Evolutionary conservation across 2,329 filamentous ascomycete genomes (phyloP), one percentile per base, ranked within the genome.

Genomic region (Neurospora crassa): DNA sequence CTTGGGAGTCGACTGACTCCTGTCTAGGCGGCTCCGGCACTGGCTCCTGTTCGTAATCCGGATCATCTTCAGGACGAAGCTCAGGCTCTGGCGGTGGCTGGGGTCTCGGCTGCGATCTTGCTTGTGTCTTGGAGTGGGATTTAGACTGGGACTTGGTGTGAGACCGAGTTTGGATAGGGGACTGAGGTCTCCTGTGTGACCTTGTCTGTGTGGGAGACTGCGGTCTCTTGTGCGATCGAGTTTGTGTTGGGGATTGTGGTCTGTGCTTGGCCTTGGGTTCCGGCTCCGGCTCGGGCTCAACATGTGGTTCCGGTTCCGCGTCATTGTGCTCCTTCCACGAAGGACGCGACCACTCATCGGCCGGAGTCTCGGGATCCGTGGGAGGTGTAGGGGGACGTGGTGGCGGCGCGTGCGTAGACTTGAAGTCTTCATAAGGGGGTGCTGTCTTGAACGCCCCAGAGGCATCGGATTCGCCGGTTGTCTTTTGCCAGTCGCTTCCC

Each of bases 261-360:
- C 29, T 76, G 74, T 8, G 71, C 74, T 40, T 73, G 74, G 75
- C 69, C 41, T 76, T 73, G 34, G 75, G 74, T 18, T 75, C 71
- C 71, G 76, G 77, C 11, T 24, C 20, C 1, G 77, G 73, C 47
- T 67, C 29, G 4, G 29, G 29, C 29, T 29, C 29, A 29, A 29
- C 29, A 29, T 29, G 29, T 29, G 29, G 29, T 29, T 29, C 45
- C 11, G 72, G 70, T 43, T 73, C 2, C 8, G 47, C 0, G 24
- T 18, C 14, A 1, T 34, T 34, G 1, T 63, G 47, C n/a, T 74
- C 74, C 20, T 83, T 79, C 82, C 82, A 82, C 20, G 81, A 82
- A 18, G 81, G 75, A 69, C 80, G 81, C 7, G 81, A 79, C 34
- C 79, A 77, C 24, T 81, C 79, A 37, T 78, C 72, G 14, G 71